Conservation (phyloP, 2,329 filamentous ascomycete species). For the Monosporascus sp. region DNA sequence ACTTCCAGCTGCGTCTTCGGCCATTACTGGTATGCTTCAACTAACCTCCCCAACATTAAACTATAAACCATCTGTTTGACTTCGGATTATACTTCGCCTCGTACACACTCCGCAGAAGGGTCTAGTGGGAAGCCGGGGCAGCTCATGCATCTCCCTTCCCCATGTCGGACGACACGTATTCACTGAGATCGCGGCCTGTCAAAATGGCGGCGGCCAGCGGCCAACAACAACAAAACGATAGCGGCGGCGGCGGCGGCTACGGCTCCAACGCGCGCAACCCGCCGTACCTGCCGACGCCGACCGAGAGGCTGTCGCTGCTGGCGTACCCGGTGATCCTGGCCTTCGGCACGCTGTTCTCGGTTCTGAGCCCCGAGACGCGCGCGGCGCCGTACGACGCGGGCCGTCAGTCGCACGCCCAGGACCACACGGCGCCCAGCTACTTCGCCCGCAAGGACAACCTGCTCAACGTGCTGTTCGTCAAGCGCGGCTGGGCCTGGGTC, state of each 20-base stretch:
- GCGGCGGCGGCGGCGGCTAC: slow-evolving; percentile 1
- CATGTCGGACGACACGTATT: slow-evolving; percentile 17
- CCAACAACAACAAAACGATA: slow-evolving; percentile 3
- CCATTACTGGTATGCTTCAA: too few relatives aligned
- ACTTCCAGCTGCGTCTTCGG: too few relatives aligned
- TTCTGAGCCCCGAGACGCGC: slow-evolving; percentile 68
- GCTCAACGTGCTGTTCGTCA: slow-evolving; percentile 91
- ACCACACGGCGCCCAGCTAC: slow-evolving; percentile 66
- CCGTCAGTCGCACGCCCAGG: slow-evolving; percentile 58
- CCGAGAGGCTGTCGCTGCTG: slow-evolving; percentile 59
- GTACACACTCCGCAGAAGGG: too few relatives aligned
- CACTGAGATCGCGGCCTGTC: slow-evolving; percentile 17
- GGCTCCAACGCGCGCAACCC: slow-evolving; percentile 33
- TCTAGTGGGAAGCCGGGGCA: not conserved
- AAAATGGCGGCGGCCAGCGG: slow-evolving; percentile 14
- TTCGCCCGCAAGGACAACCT: slow-evolving; percentile 92
- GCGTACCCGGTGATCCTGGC: slow-evolving; percentile 74
- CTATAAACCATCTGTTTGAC: too few relatives aligned
- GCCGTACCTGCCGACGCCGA: slow-evolving; percentile 64
- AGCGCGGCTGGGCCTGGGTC: slow-evolving; percentile 91
- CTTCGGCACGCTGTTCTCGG: slow-evolving; percentile 75
- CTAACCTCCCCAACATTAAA: too few relatives aligned
- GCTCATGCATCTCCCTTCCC: not conserved
- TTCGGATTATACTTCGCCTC: too few relatives aligned
- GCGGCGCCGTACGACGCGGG: slow-evolving; percentile 55